These are phyloP conservation scores for Alisma plantagoaquatica DNA, from an alignment of 106 monocot species.

Conservation along the genomic window DNA sequence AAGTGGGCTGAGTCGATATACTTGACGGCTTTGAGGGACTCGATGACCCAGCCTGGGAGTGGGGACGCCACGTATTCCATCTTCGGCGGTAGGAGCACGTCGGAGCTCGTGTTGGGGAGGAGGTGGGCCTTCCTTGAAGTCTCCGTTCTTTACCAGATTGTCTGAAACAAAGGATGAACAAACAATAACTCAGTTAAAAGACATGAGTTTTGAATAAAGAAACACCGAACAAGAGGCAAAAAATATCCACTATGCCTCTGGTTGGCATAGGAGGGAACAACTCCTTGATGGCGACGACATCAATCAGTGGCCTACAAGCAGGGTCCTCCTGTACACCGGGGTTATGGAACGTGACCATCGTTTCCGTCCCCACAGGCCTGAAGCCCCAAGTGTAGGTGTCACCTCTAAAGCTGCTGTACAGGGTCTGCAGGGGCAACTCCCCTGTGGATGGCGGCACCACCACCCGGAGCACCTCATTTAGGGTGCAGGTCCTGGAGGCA, in stretches of 20 bases:
- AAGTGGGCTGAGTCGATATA: slow-evolving; percentile 10
- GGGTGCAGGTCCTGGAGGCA: slow-evolving; percentile 36
- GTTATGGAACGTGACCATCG: slow-evolving; percentile 22
- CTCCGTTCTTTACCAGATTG: too few relatives aligned
- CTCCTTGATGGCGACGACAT: slow-evolving; percentile 19
- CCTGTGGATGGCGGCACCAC: slow-evolving; percentile 20
- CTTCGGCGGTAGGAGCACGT: slow-evolving; percentile 7
- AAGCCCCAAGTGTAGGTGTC: slow-evolving; percentile 36
- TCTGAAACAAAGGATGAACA: background rate
- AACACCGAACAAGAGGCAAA: too few relatives aligned
- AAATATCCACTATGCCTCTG: too few relatives aligned
- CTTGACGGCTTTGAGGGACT: too few relatives aligned
- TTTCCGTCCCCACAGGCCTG: slow-evolving; percentile 4
- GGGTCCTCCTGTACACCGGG: slow-evolving; percentile 32
- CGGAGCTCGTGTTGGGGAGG: slow-evolving; percentile 4
- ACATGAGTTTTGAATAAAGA: too few relatives aligned
- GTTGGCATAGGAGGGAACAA: slow-evolving; percentile 18
- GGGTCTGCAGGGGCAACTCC: slow-evolving; percentile 28
- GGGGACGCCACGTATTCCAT: slow-evolving; percentile 4
- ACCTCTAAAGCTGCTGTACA: slow-evolving; percentile 31
- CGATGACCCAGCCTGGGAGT: too few relatives aligned
- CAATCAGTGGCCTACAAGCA: slow-evolving; percentile 34
- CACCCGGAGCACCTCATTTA: slow-evolving; percentile 24
- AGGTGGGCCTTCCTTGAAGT: slow-evolving; percentile 12
- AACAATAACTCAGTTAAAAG: too few relatives aligned